phyloP scores from a whole-genome alignment of 345 rosid species.

The Mallotus nudiflorus region DNA sequence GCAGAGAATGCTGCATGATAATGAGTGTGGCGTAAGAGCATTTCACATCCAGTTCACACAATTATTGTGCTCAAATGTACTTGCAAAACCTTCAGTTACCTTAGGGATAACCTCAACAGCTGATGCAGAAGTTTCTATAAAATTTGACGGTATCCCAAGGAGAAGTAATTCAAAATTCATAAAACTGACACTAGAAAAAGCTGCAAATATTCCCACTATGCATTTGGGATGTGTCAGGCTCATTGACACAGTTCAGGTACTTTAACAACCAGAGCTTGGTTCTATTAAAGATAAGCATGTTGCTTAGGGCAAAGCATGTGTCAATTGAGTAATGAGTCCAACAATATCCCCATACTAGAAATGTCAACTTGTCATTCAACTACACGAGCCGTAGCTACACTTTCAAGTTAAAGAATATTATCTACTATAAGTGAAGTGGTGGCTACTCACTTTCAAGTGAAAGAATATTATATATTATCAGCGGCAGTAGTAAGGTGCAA shows the following conservation, averaged over 20 bases:
- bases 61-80: not conserved
- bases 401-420: not conserved
- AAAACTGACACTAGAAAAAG: not conserved
- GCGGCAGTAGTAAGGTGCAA: not conserved
- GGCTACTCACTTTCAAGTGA: not conserved
- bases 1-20: slow-evolving; percentile 2
- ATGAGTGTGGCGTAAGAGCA: not conserved
- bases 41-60: slow-evolving; percentile 1
- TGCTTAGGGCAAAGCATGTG: not conserved
- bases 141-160: not conserved
- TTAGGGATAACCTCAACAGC: not conserved
- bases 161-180: not conserved
- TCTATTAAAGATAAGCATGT: not conserved
- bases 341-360: not conserved
- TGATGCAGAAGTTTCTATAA: too few relatives aligned
- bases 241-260: not conserved
- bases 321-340: not conserved
- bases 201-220: not conserved
- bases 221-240: not conserved
- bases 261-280: not conserved
- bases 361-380: not conserved
- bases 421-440: not conserved
- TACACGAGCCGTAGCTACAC: too few relatives aligned
- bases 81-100: not conserved
- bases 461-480: not conserved